phyloP scores from a whole-genome alignment of 176 grass and related monocot genomes.

The Cocos nucifera region DNA sequence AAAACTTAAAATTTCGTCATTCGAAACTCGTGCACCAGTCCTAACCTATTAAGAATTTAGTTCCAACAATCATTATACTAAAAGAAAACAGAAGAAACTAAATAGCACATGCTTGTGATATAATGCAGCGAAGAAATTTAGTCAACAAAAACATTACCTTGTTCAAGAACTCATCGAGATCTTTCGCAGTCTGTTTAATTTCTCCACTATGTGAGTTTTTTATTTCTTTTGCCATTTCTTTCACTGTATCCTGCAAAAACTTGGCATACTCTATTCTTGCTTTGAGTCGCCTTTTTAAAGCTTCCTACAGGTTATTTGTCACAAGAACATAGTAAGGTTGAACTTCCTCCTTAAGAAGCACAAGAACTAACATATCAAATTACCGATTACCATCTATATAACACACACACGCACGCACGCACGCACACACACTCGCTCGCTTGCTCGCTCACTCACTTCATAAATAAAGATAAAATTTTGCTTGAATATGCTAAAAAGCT shows the following conservation, averaged over 20 bases:
- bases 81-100: not conserved
- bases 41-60: slow-evolving; percentile 58
- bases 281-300: slow-evolving; percentile 73
- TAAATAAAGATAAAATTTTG: no score
- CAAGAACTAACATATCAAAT: no score
- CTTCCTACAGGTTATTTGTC: slow-evolving; percentile 39
- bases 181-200: slow-evolving; percentile 80
- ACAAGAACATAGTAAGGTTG: no score
- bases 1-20: slow-evolving; percentile 92
- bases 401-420: no score
- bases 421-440: no score
- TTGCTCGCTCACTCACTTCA: no score
- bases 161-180: slow-evolving; percentile 80
- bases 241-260: slow-evolving; percentile 88
- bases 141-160: slow-evolving; percentile 43
- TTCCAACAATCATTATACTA: slow-evolving; percentile 22
- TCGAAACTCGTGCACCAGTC: slow-evolving; percentile 76
- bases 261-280: slow-evolving; percentile 93
- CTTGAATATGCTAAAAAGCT: no score
- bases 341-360: no score
- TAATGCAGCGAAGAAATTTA: slow-evolving; percentile 7
- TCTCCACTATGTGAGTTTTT: slow-evolving; percentile 64
- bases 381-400: no score
- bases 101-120: no score
- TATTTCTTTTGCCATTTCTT: slow-evolving; percentile 92